Evolutionary conservation across 2,329 filamentous ascomycete genomes (phyloP).

Genomic region (Pseudogymnoascus sp.): DNA sequence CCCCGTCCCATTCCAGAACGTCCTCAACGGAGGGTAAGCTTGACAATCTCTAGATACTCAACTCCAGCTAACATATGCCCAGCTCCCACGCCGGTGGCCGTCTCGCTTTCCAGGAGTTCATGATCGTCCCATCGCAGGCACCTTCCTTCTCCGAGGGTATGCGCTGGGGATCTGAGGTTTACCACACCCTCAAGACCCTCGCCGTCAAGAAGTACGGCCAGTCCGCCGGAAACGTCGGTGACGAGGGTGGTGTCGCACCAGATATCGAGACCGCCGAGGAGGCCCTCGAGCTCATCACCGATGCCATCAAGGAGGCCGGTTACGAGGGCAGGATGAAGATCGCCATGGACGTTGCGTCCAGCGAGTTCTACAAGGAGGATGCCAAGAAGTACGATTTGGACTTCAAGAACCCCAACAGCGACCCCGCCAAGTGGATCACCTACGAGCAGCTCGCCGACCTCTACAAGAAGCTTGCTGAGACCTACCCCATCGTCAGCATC

Average conservation of each 20-base stretch:
- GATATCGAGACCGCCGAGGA: conserved; percentile 97
- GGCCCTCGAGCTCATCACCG: conserved; percentile 91
- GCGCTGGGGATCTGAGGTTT: conserved; percentile 93
- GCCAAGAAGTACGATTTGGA: conserved; percentile 99
- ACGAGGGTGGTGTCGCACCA: conserved; percentile 98
- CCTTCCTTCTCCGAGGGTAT: conserved; percentile 92
- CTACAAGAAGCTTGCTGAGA: conserved; percentile 80
- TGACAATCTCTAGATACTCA: conserved; percentile 22
- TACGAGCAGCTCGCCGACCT: conserved; percentile 93
- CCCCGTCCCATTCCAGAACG: conserved; percentile 89
- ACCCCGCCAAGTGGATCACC: conserved; percentile 94
- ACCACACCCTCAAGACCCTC: conserved; percentile 93
- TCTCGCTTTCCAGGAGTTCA: conserved; percentile 92
- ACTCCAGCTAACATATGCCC: conserved; percentile 15
- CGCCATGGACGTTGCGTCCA: conserved; percentile 97
- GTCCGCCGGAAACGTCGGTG: conserved; percentile 96
- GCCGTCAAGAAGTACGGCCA: conserved; percentile 99
- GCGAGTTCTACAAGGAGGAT: conserved; percentile 97
- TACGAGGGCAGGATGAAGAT: conserved; percentile 97
- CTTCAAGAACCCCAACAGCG: conserved; percentile 99
- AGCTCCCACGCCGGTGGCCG: conserved; percentile 96
- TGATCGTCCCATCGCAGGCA: conserved; percentile 82
- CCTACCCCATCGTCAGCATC: conserved; percentile 98
- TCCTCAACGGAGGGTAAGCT: conserved; percentile 63
- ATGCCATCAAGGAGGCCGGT: conserved; percentile 87